These are phyloP conservation scores for Globisporangium radiosum DNA, from an alignment of 352 stramenopile species.

Conservation along the genomic window DNA sequence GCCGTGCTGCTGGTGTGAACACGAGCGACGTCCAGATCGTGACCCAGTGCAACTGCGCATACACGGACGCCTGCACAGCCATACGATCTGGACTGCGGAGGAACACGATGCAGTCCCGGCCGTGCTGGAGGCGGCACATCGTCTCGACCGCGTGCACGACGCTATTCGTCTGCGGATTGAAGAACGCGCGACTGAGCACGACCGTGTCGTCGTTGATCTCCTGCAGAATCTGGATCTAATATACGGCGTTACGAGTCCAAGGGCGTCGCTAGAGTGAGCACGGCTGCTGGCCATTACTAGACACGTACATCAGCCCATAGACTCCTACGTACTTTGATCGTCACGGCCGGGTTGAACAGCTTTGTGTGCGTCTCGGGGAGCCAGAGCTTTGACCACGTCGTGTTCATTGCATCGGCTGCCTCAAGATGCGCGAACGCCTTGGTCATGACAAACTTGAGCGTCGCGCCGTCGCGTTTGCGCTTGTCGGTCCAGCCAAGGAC, in stretches of 20 bases:
- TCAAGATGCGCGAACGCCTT: conserved; percentile 14
- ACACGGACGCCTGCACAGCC: conserved; percentile 14
- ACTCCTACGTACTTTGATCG: conserved; percentile 14
- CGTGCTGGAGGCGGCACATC: conserved; percentile 21
- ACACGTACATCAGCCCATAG: neutral
- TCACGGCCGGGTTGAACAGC: conserved; percentile 24
- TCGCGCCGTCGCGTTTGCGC: conserved; percentile 8
- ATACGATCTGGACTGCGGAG: conserved; percentile 21
- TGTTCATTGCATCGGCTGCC: conserved; percentile 17
- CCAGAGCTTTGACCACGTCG: conserved; percentile 22
- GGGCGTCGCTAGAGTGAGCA: neutral
- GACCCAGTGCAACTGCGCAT: conserved; percentile 21
- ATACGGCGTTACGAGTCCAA: neutral
- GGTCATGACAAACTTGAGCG: conserved; percentile 13
- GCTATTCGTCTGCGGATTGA: conserved; percentile 27
- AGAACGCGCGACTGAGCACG: conserved; percentile 29
- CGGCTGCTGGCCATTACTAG: no score
- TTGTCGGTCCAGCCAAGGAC: conserved; percentile 13
- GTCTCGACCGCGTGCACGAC: conserved; percentile 27
- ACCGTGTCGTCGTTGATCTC: conserved; percentile 27
- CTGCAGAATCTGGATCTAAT: conserved; percentile 25
- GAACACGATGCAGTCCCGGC: conserved; percentile 25
- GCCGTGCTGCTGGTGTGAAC: conserved; percentile 16
- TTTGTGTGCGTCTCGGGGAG: conserved; percentile 18
- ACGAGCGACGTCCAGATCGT: conserved; percentile 23